phyloP scores from a whole-genome alignment of 139 green algal genomes.

The Volvox africanus region DNA sequence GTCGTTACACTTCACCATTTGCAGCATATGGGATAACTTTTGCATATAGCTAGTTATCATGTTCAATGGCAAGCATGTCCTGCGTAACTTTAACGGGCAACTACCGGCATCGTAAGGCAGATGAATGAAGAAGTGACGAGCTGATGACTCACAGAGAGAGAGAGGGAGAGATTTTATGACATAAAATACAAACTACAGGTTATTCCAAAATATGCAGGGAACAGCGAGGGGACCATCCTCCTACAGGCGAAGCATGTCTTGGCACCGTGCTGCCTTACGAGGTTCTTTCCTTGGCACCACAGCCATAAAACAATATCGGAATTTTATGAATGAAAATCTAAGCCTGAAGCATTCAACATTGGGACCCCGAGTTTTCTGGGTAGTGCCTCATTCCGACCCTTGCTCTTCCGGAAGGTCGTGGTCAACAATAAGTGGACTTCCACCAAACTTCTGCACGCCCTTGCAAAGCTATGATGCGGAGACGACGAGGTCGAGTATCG shows the following conservation, averaged over 20 bases:
- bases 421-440: not conserved
- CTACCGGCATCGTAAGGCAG: no score
- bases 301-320: not conserved
- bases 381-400: not conserved
- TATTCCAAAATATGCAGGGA: not conserved
- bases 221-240: not conserved
- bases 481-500: not conserved
- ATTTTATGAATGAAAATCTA: not conserved
- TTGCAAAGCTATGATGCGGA: conserved; percentile 2
- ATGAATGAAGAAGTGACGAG: no score
- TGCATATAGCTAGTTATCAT: no score
- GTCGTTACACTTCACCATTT: no score
- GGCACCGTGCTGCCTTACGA: not conserved
- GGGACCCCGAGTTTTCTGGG: not conserved
- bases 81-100: no score
- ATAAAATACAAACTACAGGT: not conserved
- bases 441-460: not conserved
- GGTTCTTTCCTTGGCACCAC: not conserved
- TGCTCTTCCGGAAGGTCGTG: not conserved
- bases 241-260: not conserved
- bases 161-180: no score
- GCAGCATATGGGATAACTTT: no score
- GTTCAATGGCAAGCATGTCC: no score
- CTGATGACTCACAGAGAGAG: no score
- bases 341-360: not conserved